Evolutionary conservation across 106 monocot species (phyloP), one percentile per base, ranked within the genome.

Genomic region (Posidonia australis): DNA sequence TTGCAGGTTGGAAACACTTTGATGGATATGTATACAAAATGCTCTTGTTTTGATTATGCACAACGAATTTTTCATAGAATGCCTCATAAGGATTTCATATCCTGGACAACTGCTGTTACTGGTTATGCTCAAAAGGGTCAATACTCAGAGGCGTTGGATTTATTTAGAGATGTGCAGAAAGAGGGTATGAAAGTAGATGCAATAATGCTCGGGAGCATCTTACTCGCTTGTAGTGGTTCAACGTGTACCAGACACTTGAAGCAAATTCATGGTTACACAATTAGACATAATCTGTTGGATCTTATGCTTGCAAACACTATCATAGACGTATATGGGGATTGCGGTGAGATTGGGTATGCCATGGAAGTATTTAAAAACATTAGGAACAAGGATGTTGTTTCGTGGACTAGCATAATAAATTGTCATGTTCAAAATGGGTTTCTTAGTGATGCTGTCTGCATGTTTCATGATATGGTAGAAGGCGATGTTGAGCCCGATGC

Each of bases 1-100:
- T 77, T 91, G 70, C 76, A 79, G 51, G 72, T 98, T 11, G 84
- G 79, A 47, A 98, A 98, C 67, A 76, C 90, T 17, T 60, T 90
- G 13, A 81, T 86, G 41, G 80, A 86, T 71, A 86, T 90, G 90
- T 90, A 90, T 56, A 54, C 73, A 10, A 85, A 74, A 72, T 90
- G 80, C 62, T 29, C 30, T 62, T 20, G 26, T 65, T 62, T 63
- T 29, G 60, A 64, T 14, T 76, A 90, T 69, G 74, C 83, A 1
- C 59, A 63, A 26, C 49, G 32, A 18, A 64, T 86, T 22, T 90
- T 90, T 46, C 46, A 27, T 54, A 59, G 51, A 46, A 86, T 90
- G 74, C 56, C 57, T 17, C 46, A 51, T 12, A 90, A 78, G 51
- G 90, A 90, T 63, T 58, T 47, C 46, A 67, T 90, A 59, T 82